Conservation (phyloP, 371 early-diverging fungal genomes). For the Mycotypha africana region DNA sequence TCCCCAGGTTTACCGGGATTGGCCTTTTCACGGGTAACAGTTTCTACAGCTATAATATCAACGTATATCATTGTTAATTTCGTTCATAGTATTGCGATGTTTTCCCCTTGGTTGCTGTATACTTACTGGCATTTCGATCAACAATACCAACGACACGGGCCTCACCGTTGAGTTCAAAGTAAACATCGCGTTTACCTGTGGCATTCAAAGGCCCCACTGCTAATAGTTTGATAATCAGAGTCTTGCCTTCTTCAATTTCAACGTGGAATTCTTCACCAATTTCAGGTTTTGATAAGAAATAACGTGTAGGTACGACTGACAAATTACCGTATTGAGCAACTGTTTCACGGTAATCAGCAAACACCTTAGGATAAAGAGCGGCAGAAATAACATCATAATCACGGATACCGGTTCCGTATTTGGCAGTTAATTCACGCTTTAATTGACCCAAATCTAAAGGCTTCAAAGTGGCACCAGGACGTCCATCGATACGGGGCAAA, state of each 20-base stretch:
- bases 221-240: slow-evolving; percentile 81
- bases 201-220: slow-evolving; percentile 83
- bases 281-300: slow-evolving; percentile 82
- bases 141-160: slow-evolving; percentile 76
- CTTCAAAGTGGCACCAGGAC: slow-evolving; percentile 82
- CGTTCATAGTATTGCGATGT: no score
- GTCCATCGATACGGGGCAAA: slow-evolving; percentile 70
- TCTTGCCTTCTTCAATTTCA: slow-evolving; percentile 85
- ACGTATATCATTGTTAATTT: no score
- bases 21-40: slow-evolving; percentile 72
- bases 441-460: slow-evolving; percentile 75
- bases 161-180: slow-evolving; percentile 94
- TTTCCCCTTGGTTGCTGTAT: no score
- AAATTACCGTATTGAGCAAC: slow-evolving; percentile 80
- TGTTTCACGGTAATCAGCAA: slow-evolving; percentile 79
- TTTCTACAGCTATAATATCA: slow-evolving; percentile 44
- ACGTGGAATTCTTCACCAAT: slow-evolving; percentile 86
- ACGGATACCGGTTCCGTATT: slow-evolving; percentile 70
- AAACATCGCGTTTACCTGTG: slow-evolving; percentile 86
- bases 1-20: slow-evolving; percentile 72
- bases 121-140: slow-evolving; percentile 43
- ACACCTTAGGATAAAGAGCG: slow-evolving; percentile 91
- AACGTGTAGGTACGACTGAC: slow-evolving; percentile 82
- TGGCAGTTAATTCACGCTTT: slow-evolving; percentile 67
- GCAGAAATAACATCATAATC: slow-evolving; percentile 85